Evolutionary conservation across 2,329 filamentous ascomycete species (phyloP).

Genomic region (Myotisia sp.): DNA sequence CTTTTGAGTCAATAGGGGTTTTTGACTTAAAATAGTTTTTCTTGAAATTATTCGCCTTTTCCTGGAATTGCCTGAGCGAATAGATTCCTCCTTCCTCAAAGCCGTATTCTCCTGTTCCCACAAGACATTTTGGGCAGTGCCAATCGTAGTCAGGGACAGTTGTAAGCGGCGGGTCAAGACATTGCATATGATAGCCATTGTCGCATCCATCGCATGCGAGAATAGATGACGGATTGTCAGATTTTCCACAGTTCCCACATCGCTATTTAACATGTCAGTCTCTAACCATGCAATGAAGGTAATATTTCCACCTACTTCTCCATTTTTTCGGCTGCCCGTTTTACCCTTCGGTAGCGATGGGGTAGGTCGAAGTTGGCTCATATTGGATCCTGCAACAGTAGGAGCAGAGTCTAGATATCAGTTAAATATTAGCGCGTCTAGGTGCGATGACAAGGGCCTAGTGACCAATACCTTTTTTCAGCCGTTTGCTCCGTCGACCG

Average conservation of each 20-base stretch:
- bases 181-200: conserved; percentile 70
- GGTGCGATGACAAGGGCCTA: background rate
- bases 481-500: conserved; percentile 75
- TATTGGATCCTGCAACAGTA: conserved; percentile 89
- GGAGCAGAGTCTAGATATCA: conserved; percentile 42
- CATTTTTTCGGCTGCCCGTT: conserved; percentile 42
- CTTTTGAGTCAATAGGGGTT: conserved; percentile 71
- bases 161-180: conserved; percentile 73
- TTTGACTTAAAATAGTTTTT: conserved; percentile 83
- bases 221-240: conserved; percentile 56
- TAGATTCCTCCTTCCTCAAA: conserved; percentile 96
- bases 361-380: conserved; percentile 80
- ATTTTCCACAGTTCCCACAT: conserved; percentile 75
- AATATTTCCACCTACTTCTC: conserved; percentile 36
- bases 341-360: conserved; percentile 45
- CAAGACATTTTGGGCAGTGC: conserved; percentile 90
- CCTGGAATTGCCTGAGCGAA: conserved; percentile 88
- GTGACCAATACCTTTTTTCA: conserved; percentile 64
- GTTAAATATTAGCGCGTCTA: conserved; percentile 12
- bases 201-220: conserved; percentile 87
- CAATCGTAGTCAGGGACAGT: conserved; percentile 71
- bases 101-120: conserved; percentile 90
- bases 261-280: conserved; percentile 34
- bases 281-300: background rate
- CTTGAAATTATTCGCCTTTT: conserved; percentile 91